Conservation (phyloP, 108 stramenopile genomes). For the Fragilaria radians region DNA sequence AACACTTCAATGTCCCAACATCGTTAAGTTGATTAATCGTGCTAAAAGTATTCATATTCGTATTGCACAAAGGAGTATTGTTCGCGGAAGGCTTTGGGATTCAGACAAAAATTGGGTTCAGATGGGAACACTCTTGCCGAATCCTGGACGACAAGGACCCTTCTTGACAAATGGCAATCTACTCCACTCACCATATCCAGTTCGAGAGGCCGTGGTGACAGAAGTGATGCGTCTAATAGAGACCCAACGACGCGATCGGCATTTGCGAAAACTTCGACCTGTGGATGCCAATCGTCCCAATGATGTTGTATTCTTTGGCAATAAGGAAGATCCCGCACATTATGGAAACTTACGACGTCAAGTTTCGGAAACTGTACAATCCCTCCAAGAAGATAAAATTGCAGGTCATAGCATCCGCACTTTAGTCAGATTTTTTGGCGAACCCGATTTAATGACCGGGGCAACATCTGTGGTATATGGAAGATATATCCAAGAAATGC, state of each 20-base stretch:
- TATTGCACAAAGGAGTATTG: conserved; percentile 30
- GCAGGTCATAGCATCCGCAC: background rate
- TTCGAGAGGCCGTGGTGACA: conserved; percentile 31
- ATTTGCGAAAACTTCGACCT: background rate
- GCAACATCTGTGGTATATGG: background rate
- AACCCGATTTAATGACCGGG: background rate
- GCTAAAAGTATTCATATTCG: conserved; percentile 14
- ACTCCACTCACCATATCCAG: conserved; percentile 17
- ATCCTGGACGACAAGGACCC: conserved; percentile 3
- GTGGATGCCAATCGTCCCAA: conserved; percentile 10
- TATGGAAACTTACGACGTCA: conserved; percentile 31
- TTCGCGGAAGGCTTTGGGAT: conserved; percentile 29
- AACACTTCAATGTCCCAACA: conserved; percentile 7
- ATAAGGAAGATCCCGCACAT: conserved; percentile 32
- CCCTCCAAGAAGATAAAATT: conserved; percentile 4
- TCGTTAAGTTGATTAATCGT: background rate
- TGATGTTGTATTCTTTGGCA: conserved; percentile 31
- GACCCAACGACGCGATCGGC: background rate
- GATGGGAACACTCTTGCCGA: conserved; percentile 10
- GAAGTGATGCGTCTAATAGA: conserved; percentile 1
- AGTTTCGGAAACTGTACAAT: conserved; percentile 8
- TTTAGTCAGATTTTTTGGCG: background rate
- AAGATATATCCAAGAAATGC: conserved; percentile 22
- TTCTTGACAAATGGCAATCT: background rate
- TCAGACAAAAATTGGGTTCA: conserved; percentile 2